A percentile compares a stretch with the other conserved stretches of the same genome.
phyloP scores from a whole-genome alignment of 108 stramenopile genomes.

The Cyclotella baltica region DNA sequence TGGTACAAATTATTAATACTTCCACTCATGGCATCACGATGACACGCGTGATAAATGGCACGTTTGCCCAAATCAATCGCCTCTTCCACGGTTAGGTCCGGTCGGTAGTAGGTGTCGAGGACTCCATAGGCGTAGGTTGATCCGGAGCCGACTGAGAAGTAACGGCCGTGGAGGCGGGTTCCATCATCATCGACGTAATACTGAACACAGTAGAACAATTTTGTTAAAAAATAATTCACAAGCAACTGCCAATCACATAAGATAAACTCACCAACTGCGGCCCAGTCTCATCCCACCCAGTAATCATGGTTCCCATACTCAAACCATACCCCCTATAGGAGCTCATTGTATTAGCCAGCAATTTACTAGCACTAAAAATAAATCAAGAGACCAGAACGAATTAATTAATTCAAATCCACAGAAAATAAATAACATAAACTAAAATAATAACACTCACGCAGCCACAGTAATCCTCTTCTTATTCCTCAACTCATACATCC shows the following conservation, averaged over 20 bases:
- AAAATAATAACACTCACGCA: no score
- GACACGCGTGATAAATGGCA: conserved; percentile 99
- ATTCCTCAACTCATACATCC: conserved; percentile 96
- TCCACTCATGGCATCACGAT: conserved; percentile 99
- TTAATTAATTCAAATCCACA: not conserved
- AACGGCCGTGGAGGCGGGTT: conserved; percentile 95
- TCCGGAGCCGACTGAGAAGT: conserved; percentile 98
- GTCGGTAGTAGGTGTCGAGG: conserved; percentile 93
- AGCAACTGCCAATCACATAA: not conserved
- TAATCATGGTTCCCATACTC: conserved; percentile 99
- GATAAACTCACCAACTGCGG: conserved; percentile 81
- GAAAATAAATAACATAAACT: no score
- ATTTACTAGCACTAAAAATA: conserved; percentile 80
- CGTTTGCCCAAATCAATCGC: conserved; percentile 99
- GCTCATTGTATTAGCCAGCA: conserved; percentile 97
- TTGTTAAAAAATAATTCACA: not conserved
- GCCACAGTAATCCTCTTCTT: conserved; percentile 98
- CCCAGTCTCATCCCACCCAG: conserved; percentile 99
- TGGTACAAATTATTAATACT: conserved; percentile 96
- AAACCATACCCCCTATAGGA: conserved; percentile 98
- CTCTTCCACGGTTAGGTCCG: conserved; percentile 97
- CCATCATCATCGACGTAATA: conserved; percentile 99
- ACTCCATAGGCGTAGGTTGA: conserved; percentile 99
- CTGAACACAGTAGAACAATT: not conserved
- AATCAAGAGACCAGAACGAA: not conserved